These are phyloP conservation scores for Eucalyptus pauciflora DNA, from an alignment of 345 rosid genomes.

Conservation along the genomic window DNA sequence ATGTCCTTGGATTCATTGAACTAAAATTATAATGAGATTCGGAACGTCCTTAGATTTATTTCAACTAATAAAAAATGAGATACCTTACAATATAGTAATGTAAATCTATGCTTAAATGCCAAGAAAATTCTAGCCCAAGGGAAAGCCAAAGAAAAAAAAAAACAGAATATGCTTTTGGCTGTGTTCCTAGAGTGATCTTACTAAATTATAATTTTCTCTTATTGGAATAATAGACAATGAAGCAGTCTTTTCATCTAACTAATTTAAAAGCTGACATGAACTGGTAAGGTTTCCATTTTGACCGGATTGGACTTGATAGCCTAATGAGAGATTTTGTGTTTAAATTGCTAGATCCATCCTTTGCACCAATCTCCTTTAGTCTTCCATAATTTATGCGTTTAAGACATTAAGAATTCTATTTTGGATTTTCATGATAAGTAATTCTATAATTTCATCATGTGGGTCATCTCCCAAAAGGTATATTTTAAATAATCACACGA, in stretches of 20 bases:
- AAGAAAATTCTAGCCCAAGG: neutral
- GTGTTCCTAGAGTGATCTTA: neutral
- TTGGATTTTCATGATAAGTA: neutral
- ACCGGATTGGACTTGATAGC: neutral
- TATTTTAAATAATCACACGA: neutral
- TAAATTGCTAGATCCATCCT: neutral
- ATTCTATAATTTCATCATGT: neutral
- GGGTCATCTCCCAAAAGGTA: neutral
- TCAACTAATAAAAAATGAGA: neutral
- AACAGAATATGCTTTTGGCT: neutral
- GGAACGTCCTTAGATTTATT: neutral
- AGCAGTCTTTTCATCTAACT: neutral
- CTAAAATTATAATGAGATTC: neutral
- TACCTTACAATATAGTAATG: neutral
- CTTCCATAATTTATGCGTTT: neutral
- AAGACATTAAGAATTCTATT: neutral
- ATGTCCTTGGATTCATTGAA: neutral
- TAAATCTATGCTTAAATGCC: neutral
- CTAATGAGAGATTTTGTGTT: neutral
- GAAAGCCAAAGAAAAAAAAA: neutral
- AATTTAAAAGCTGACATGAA: neutral
- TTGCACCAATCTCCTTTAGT: neutral
- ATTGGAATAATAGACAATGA: neutral
- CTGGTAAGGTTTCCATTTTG: neutral
- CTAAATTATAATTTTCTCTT: neutral